phyloP scores from a whole-genome alignment of 352 stramenopile species.

The Globisporangium echinulatum region DNA sequence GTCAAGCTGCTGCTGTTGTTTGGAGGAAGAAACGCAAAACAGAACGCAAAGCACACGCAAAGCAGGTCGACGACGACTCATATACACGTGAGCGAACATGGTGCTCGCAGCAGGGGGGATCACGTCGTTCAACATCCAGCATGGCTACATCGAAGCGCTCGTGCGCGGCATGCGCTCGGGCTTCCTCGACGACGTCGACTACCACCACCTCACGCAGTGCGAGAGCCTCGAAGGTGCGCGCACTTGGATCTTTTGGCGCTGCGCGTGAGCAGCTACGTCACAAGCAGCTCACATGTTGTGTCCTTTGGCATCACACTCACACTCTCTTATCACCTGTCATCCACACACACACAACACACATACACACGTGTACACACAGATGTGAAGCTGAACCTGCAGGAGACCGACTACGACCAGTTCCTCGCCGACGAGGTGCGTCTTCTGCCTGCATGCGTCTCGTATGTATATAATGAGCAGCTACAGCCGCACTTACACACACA shows the following conservation, averaged over 20 bases:
- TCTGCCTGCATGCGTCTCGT: background rate
- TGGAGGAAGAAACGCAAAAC: conserved; percentile 1
- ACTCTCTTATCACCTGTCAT: background rate
- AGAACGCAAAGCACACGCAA: background rate
- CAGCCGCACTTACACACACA: too few species aligned
- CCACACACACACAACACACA: background rate
- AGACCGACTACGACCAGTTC: conserved; percentile 98
- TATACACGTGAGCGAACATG: conserved; percentile 16
- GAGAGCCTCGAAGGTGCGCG: conserved; percentile 86
- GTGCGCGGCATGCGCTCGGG: conserved; percentile 94
- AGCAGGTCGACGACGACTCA: background rate
- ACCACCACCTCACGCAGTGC: conserved; percentile 87
- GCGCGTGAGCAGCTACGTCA: too few species aligned
- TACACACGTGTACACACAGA: conserved; percentile 24
- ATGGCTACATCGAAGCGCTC: conserved; percentile 96
- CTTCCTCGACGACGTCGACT: conserved; percentile 87
- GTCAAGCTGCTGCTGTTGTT: too few species aligned
- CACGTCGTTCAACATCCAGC: conserved; percentile 96
- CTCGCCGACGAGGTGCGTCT: conserved; percentile 87
- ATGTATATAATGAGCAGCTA: background rate
- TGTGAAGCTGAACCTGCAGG: conserved; percentile 94
- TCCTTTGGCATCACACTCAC: too few species aligned
- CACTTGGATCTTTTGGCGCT: conserved; percentile 8
- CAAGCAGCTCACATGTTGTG: too few species aligned
- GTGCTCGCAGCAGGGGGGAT: conserved; percentile 84